Conservation (phyloP, 2,329 filamentous ascomycete species). For the Beauveria caledonica region DNA sequence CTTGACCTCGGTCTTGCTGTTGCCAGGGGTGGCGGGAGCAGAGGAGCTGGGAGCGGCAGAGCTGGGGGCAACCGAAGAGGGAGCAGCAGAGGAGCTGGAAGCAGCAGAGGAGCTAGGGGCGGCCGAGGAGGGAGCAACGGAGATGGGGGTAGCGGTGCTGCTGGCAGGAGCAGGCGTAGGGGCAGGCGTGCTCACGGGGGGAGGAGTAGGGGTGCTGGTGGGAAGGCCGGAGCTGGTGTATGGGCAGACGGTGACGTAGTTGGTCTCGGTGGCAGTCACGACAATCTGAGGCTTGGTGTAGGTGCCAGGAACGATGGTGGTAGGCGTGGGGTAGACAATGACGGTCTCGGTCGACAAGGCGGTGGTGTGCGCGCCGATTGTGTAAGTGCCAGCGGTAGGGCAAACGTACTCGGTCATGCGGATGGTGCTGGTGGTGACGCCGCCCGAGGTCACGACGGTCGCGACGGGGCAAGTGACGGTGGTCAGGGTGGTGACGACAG, state of each 20-base stretch:
- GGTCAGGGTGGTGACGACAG: slow-evolving; percentile 56
- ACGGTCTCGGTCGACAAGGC: slow-evolving; percentile 45
- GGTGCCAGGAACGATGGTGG: slow-evolving; percentile 58
- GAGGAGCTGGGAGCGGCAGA: slow-evolving; percentile 18
- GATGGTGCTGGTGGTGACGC: slow-evolving; percentile 57
- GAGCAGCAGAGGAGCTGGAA: slow-evolving; percentile 15
- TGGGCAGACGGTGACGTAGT: slow-evolving; percentile 63
- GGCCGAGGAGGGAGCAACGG: slow-evolving; percentile 15
- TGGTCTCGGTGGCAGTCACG: slow-evolving; percentile 61
- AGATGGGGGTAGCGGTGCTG: slow-evolving; percentile 13
- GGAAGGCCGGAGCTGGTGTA: slow-evolving; percentile 40
- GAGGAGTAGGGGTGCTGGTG: slow-evolving; percentile 20
- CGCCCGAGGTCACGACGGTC: slow-evolving; percentile 49
- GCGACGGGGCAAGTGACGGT: slow-evolving; percentile 65
- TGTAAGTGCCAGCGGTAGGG: slow-evolving; percentile 67
- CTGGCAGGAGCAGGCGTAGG: slow-evolving; percentile 29
- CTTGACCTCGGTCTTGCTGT: slow-evolving; percentile 18
- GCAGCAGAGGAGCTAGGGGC: slow-evolving; percentile 18
- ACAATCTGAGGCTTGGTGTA: slow-evolving; percentile 62
- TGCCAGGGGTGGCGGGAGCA: slow-evolving; percentile 16
- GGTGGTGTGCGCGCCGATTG: slow-evolving; percentile 61
- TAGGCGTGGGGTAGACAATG: slow-evolving; percentile 57
- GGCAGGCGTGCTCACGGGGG: slow-evolving; percentile 43
- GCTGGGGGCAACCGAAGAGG: slow-evolving; percentile 18
- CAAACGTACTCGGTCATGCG: slow-evolving; percentile 64